These are phyloP conservation scores for Ceratobasidium sp. DNA, from an alignment of 1,284 basidiomycete genomes.

Conservation along the genomic window DNA sequence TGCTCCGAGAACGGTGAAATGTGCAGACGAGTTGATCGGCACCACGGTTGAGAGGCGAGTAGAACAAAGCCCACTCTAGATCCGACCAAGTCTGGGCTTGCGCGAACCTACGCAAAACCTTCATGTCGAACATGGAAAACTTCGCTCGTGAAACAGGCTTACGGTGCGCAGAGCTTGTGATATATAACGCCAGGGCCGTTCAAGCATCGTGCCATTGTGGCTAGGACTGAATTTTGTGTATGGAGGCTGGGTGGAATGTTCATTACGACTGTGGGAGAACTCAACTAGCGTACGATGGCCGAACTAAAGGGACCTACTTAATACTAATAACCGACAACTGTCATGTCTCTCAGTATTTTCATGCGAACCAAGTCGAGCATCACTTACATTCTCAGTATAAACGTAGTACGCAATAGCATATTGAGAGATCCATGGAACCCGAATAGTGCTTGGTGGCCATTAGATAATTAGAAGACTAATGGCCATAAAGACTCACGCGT, in stretches of 20 bases:
- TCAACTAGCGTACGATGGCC: background rate
- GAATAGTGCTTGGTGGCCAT: slow-evolving; percentile 2
- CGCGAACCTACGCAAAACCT: background rate
- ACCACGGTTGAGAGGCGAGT: slow-evolving; percentile 17
- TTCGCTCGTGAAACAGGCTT: background rate
- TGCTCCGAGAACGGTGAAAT: background rate
- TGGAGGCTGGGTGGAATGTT: background rate
- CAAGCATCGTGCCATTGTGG: background rate
- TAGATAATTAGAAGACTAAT: background rate
- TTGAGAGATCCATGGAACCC: background rate
- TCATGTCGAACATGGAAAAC: no score
- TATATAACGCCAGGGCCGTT: background rate
- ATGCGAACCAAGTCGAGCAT: background rate
- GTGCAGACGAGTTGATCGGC: slow-evolving; percentile 7
- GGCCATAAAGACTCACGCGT: no score
- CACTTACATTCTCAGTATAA: slow-evolving; percentile 8
- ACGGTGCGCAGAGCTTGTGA: background rate
- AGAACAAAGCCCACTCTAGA: background rate
- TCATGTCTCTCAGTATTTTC: background rate
- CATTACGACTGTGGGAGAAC: background rate
- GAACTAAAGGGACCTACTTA: background rate
- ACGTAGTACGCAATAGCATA: background rate
- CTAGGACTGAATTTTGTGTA: background rate
- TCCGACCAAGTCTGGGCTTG: background rate
- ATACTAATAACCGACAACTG: slow-evolving; percentile 13